Conservation (phyloP, 1,139 yeast genomes). For the Saccharomyces hybrid region DNA sequence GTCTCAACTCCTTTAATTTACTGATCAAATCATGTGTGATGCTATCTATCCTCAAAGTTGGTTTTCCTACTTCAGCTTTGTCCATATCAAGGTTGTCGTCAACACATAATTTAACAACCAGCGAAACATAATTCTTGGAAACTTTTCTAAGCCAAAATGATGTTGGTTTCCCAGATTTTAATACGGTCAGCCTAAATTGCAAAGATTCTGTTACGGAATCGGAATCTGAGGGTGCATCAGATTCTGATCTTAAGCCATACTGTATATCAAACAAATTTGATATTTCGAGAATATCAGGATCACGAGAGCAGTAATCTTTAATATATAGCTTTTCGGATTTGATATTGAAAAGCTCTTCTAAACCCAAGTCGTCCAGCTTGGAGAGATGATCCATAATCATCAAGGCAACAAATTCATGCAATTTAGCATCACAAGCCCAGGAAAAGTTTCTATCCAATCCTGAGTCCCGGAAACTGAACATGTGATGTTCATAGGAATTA, state of each 20-base stretch:
- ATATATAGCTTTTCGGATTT: conserved; percentile 11
- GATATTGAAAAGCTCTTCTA: conserved; percentile 23
- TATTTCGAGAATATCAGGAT: conserved; percentile 19
- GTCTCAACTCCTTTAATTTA: conserved; percentile 13
- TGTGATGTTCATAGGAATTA: conserved; percentile 5
- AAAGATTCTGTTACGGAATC: conserved; percentile 6
- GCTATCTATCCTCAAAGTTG: conserved; percentile 4
- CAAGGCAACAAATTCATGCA: conserved; percentile 21
- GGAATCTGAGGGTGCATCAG: conserved; percentile 6
- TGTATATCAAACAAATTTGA: conserved; percentile 16
- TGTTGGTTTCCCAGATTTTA: conserved; percentile 16
- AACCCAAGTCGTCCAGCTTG: conserved; percentile 18
- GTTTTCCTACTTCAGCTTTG: conserved; percentile 2
- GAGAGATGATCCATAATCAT: conserved; percentile 21
- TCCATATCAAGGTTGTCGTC: conserved; percentile 10
- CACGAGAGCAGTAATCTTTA: conserved; percentile 5
- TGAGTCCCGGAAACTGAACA: conserved; percentile 25
- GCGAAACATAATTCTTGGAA: conserved; percentile 13
- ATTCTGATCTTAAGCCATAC: conserved; percentile 8
- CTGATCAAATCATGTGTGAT: conserved; percentile 3
- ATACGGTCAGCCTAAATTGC: conserved; percentile 18
- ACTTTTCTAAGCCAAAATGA: conserved; percentile 13
- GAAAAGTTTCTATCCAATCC: conserved; percentile 28
- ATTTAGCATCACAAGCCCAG: conserved; percentile 27
- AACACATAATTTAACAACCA: conserved; percentile 14